Percentiles rank a stretch among this genome's conserved stretches.
Conservation (phyloP, 2,329 filamentous ascomycete genomes). For the Xylaria sp. region DNA sequence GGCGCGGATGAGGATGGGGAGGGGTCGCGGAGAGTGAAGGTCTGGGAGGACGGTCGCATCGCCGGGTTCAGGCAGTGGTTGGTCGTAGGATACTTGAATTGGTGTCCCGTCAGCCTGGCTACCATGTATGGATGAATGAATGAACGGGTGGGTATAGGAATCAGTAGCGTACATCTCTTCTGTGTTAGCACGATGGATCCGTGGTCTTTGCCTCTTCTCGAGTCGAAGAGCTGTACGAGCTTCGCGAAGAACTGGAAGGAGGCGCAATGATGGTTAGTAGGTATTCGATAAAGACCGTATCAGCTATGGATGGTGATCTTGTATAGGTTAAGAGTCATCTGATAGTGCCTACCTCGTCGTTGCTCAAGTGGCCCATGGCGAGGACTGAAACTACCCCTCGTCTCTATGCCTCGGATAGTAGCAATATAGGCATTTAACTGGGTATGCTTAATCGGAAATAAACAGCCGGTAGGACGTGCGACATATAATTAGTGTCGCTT, state of each 20-base stretch:
- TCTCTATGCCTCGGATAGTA: neutral
- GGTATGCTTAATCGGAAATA: neutral
- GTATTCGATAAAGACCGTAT: neutral
- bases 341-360: constrained; percentile 65
- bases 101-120: constrained; percentile 14
- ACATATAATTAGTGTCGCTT: neutral
- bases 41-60: constrained; percentile 69
- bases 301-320: neutral
- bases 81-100: constrained; percentile 57
- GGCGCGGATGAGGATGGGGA: constrained; percentile 84
- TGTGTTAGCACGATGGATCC: constrained; percentile 80
- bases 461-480: neutral
- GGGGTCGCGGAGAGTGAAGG: constrained; percentile 65
- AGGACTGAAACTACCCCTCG: constrained; percentile 1
- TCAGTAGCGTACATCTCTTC: constrained; percentile 70
- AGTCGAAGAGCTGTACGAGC: constrained; percentile 74
- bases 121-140: neutral
- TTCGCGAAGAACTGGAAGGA: constrained; percentile 77
- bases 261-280: constrained; percentile 23
- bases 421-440: neutral
- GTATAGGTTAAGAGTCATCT: constrained; percentile 15
- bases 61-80: constrained; percentile 56
- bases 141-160: constrained; percentile 6
- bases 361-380: constrained; percentile 63
- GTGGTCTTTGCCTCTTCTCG: constrained; percentile 74